Conservation (phyloP, 768 basidiomycete genomes). For the Clavaria fumosa region DNA sequence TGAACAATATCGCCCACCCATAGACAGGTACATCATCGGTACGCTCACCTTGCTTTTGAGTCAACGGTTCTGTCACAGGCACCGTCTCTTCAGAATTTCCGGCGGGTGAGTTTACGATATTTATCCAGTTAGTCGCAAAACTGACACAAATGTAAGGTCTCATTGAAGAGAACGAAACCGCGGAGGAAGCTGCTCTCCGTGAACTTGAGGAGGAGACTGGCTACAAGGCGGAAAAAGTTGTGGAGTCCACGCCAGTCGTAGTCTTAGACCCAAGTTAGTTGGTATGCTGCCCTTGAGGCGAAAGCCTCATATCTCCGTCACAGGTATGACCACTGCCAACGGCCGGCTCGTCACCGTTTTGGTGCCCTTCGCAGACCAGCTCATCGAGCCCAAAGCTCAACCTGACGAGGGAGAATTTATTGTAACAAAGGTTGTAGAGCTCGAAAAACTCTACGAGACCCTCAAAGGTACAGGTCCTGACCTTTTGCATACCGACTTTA, state of each 20-base stretch:
- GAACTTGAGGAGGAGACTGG: conserved; percentile 90
- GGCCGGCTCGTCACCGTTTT: conserved; percentile 74
- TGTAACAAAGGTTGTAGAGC: conserved; percentile 49
- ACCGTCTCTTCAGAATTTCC: conserved; percentile 19
- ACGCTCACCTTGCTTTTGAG: neutral
- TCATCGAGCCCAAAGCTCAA: conserved; percentile 57
- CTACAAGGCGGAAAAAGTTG: conserved; percentile 47
- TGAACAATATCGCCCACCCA: conserved; percentile 85
- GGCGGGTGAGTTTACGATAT: conserved; percentile 15
- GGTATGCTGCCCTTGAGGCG: neutral
- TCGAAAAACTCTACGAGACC: conserved; percentile 43
- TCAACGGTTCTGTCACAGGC: neutral
- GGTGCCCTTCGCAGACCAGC: conserved; percentile 46
- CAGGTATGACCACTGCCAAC: conserved; percentile 89
- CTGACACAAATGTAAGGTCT: conserved; percentile 32
- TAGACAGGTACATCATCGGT: conserved; percentile 67
- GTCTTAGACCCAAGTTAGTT: conserved; percentile 57
- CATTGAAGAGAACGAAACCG: conserved; percentile 72
- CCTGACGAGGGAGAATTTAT: conserved; percentile 85
- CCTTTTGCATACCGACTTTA: conserved; percentile 25
- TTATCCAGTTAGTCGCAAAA: neutral
- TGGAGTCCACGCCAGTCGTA: conserved; percentile 45
- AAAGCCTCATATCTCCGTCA: neutral
- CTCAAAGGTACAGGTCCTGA: conserved; percentile 40
- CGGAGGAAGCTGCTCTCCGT: conserved; percentile 67